Evolutionary conservation across 495 filamentous ascomycete genomes (phyloP), one percentile per base, ranked within the genome.

Genomic region (Podospora pseudoanserina): DNA sequence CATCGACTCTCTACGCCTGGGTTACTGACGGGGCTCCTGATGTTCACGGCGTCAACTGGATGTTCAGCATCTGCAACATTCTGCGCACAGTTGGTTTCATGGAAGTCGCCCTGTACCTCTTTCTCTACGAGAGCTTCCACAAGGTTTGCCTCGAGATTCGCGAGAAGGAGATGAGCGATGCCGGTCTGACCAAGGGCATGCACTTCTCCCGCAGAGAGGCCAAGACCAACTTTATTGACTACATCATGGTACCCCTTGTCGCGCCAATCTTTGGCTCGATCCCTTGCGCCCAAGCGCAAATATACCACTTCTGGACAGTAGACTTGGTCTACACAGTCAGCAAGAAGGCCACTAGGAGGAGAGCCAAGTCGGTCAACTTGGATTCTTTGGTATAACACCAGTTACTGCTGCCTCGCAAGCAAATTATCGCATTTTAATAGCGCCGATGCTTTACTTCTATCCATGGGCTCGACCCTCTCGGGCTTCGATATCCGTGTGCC

Each of bases 241-340:
- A 86, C 53, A 65, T 87, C 65, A 83, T 86, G 77, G 85, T 87
- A 58, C 86, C 86, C 1, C 73, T 90, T 16, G 86, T 86, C 13
- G 88, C 87, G 27, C 85, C 86, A 2, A 66, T 89, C 4, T 90
- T 85, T 68, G 89, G 88, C 23, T 82, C 85, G 4, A 82, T 90
- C 9, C 88, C 88, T 0, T 84, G 84, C 11, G 78, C 85, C 4
- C 86, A 90, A 39, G 89, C 89, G 0, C 86, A 88, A 58, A 74
- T 90, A 62, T 84, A 80, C 66, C 88, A 91, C 72, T 88, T 91
- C 73, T 90, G 86, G 82, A 90, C 88, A 0, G 75, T 89, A 44
- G 81, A 87, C 63, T 68, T 91, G 66, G 86, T 87, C 20, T 91
- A 90, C 77, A 82, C 84, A 3, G 88, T 90, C 66, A 89, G 86